phyloP scores from a whole-genome alignment of 164 flowering plant genomes.

The Paratinospora sagittata region DNA sequence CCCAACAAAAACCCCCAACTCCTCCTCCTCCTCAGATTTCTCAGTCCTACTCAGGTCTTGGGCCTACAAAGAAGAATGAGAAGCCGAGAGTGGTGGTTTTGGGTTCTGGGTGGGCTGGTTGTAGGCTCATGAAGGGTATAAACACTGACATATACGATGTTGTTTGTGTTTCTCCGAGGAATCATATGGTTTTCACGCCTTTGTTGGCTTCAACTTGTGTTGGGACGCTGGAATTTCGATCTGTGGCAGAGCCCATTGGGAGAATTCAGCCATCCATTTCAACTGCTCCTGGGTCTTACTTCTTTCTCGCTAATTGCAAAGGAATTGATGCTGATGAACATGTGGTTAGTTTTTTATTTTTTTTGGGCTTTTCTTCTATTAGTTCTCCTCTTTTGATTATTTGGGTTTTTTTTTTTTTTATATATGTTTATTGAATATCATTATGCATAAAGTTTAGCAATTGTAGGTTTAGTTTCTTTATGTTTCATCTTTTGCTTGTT shows the following conservation, averaged over 20 bases:
- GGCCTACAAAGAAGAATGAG: conserved; percentile 58
- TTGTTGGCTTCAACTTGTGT: conserved; percentile 94
- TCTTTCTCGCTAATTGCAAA: conserved; percentile 70
- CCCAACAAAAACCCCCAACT: neutral
- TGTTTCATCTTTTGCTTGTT: neutral
- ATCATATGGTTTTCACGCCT: conserved; percentile 98
- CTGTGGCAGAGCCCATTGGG: conserved; percentile 92
- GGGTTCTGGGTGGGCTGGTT: conserved; percentile 96
- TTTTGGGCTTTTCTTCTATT: no score
- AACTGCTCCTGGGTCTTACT: conserved; percentile 65
- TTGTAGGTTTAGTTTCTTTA: no score
- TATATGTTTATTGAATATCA: neutral
- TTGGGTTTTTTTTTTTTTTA: neutral
- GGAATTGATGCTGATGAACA: conserved; percentile 57
- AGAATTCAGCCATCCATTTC: conserved; percentile 93
- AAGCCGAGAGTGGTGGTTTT: conserved; percentile 92
- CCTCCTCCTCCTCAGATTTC: neutral
- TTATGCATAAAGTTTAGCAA: neutral
- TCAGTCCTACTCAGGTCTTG: conserved; percentile 34
- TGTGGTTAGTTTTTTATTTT: conserved; percentile 16
- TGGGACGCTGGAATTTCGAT: conserved; percentile 93
- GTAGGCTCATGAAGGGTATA: conserved; percentile 77
- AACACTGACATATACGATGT: conserved; percentile 74
- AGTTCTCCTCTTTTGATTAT: neutral
- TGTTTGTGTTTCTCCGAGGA: conserved; percentile 87